These are phyloP conservation scores for Daedalea quercina DNA, from an alignment of 768 basidiomycete genomes.

Conservation along the genomic window DNA sequence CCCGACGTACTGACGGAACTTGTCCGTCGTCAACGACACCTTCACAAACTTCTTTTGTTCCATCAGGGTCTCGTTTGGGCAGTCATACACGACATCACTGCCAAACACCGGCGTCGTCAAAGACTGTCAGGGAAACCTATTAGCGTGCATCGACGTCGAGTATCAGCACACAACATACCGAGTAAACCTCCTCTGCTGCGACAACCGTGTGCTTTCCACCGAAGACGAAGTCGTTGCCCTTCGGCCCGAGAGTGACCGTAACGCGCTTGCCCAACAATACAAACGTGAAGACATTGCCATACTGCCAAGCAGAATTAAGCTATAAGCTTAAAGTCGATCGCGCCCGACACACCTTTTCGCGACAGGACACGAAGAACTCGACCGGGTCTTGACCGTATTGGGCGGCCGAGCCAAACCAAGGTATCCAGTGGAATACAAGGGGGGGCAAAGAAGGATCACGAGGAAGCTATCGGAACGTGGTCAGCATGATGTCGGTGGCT, in stretches of 20 bases:
- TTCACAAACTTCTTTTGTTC: constrained; percentile 99
- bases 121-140: constrained; percentile 41
- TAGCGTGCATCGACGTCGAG: not conserved
- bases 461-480: constrained; percentile 47
- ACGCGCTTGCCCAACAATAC: constrained; percentile 82
- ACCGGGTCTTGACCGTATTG: constrained; percentile 91
- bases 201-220: constrained; percentile 91
- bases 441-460: constrained; percentile 73
- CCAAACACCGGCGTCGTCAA: constrained; percentile 94
- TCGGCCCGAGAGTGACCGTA: constrained; percentile 85
- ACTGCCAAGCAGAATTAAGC: constrained; percentile 36
- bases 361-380: constrained; percentile 74
- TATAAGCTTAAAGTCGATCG: not conserved
- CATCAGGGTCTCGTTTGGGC: constrained; percentile 95
- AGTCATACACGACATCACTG: constrained; percentile 95
- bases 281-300: constrained; percentile 97
- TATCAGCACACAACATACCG: constrained; percentile 34
- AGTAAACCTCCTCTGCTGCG: constrained; percentile 96
- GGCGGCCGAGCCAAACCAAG: constrained; percentile 84
- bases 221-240: constrained; percentile 90
- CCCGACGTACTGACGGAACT: constrained; percentile 74
- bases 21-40: constrained; percentile 87
- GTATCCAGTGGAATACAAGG: constrained; percentile 88
- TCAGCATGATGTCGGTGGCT: not conserved
- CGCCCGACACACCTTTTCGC: constrained; percentile 54